phyloP scores from a whole-genome alignment of 2,329 filamentous ascomycete genomes.

The Thelonectria blattea region DNA sequence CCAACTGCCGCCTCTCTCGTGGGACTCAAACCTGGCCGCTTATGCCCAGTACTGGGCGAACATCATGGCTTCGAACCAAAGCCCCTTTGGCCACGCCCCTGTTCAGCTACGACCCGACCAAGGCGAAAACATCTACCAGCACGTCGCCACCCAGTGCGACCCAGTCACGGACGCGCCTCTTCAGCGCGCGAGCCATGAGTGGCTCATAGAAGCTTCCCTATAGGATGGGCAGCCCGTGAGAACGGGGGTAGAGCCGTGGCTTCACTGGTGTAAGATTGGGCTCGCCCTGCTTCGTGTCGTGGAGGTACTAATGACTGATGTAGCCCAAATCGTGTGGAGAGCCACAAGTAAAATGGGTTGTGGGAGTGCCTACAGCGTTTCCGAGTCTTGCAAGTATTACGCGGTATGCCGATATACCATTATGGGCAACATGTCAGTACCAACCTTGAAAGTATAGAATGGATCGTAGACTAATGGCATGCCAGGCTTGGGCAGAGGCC shows the following conservation, averaged over 20 bases:
- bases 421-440: conserved; percentile 45
- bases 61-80: conserved; percentile 40
- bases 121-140: conserved; percentile 44
- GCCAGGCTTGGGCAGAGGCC: conserved; percentile 41
- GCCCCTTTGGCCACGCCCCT: conserved; percentile 42
- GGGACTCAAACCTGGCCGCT: conserved; percentile 40
- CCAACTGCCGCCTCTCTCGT: conserved; percentile 38
- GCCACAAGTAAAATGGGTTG: conserved; percentile 43
- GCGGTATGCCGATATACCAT: conserved; percentile 45
- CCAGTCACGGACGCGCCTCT: conserved; percentile 39
- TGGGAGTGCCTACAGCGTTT: conserved; percentile 41
- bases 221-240: conserved; percentile 41
- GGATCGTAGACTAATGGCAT: neutral
- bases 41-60: conserved; percentile 45
- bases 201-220: conserved; percentile 41
- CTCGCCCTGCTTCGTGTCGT: neutral
- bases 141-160: conserved; percentile 40
- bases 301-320: conserved; percentile 12
- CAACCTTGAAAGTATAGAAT: neutral
- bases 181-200: conserved; percentile 39
- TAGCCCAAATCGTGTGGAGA: conserved; percentile 48
- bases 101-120: conserved; percentile 41
- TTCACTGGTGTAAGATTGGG: conserved; percentile 44
- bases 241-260: conserved; percentile 43
- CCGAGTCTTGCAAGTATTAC: conserved; percentile 42